phyloP scores from a whole-genome alignment of 1,139 yeast genomes.

The Yarrowia galli region DNA sequence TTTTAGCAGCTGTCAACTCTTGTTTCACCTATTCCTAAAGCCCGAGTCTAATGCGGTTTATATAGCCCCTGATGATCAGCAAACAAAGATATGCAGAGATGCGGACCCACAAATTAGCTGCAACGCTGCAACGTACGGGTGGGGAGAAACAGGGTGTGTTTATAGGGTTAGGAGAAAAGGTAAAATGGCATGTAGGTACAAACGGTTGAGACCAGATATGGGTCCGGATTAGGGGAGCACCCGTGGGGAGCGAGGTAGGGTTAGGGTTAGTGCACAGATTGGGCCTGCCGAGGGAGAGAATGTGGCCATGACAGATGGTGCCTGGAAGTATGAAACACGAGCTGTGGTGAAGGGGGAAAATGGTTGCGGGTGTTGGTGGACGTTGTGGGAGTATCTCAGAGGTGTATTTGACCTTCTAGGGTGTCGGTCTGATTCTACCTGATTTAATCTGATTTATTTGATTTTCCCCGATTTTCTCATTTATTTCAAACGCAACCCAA shows the following conservation, averaged over 20 bases:
- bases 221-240: constrained; percentile 12
- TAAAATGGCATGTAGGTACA: constrained; percentile 24
- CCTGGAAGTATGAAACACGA: constrained; percentile 23
- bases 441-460: not conserved
- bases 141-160: not conserved
- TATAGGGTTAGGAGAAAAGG: not conserved
- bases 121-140: constrained; percentile 28
- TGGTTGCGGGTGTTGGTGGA: no score
- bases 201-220: constrained; percentile 32
- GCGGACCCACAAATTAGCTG: constrained; percentile 27
- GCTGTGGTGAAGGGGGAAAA: no score
- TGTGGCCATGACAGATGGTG: constrained; percentile 11
- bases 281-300: constrained; percentile 18
- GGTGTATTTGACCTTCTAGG: no score
- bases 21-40: no score
- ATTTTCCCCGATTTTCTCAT: no score
- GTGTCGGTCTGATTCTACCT: not conserved
- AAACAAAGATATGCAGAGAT: constrained; percentile 18
- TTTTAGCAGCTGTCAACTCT: not conserved
- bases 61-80: constrained; percentile 36
- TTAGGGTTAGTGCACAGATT: not conserved
- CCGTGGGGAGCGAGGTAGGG: no score
- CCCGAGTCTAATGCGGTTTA: not conserved
- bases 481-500: no score
- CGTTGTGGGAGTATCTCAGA: no score